These are phyloP conservation scores for Ogataea saltuana DNA, from an alignment of 805 yeast species.

Conservation along the genomic window DNA sequence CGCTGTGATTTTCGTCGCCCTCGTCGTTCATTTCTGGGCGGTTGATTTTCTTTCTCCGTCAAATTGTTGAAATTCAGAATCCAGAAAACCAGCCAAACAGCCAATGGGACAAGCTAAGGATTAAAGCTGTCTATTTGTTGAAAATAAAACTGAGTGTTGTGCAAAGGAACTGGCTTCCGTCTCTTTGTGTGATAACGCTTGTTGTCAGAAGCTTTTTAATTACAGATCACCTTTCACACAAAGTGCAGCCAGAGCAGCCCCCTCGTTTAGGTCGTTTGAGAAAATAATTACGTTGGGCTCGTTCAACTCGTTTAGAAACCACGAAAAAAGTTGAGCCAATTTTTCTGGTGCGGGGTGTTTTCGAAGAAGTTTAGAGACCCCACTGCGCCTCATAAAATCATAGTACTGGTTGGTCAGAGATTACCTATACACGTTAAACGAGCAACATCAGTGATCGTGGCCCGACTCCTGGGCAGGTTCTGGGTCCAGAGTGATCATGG, in stretches of 20 bases:
- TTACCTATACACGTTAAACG: constrained; percentile 3
- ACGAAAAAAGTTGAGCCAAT: background rate
- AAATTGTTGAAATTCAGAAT: constrained; percentile 8
- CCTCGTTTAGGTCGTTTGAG: constrained; percentile 4
- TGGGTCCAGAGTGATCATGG: constrained; percentile 97
- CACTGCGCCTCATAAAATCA: too few relatives aligned
- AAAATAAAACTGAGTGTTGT: background rate
- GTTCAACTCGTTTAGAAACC: background rate
- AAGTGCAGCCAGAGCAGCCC: too few relatives aligned
- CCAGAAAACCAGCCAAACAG: constrained; percentile 2
- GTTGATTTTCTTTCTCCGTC: background rate
- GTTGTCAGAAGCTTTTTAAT: too few relatives aligned
- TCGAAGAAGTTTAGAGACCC: too few relatives aligned
- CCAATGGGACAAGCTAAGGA: background rate
- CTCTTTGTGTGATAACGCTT: too few relatives aligned
- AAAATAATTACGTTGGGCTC: background rate
- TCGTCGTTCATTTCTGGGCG: constrained; percentile 3
- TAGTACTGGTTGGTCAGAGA: too few relatives aligned
- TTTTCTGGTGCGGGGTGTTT: background rate
- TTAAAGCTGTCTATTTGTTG: constrained; percentile 3
- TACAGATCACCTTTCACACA: too few relatives aligned
- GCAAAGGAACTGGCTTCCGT: too few relatives aligned
- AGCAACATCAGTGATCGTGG: constrained; percentile 62
- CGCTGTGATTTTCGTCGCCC: constrained; percentile 1
- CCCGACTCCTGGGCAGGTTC: constrained; percentile 91